Base-by-base conservation (phyloP, 148 eudicot species). In the Persicaria tinctoria region DNA sequence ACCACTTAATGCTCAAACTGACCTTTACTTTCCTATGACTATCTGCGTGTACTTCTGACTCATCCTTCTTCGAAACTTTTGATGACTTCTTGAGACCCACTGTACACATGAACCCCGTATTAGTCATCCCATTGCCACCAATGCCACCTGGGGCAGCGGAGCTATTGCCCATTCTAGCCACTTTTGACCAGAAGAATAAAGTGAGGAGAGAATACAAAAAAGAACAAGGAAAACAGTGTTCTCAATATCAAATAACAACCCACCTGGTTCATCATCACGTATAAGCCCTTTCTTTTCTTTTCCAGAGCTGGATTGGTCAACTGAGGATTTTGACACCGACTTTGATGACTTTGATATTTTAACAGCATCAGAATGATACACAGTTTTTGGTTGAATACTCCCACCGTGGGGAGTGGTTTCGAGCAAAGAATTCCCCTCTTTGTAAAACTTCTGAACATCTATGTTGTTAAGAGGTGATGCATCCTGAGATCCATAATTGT, bases 21-120 rank as follows among this genome's bases (percentile, higher is more conserved):
- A 91, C 97, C 91, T 89, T 87, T 46, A 88, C 46, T 82, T 84
- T 88, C 79, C 83, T 87, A 55, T 73, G 80, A 73, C 74, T 76
- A 70, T 74, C 82, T 69, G 73, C 71, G 73, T 27, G 74, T 60
- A 74, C 82, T 79, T 79, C 85, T 56, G 78, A 73, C 5, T 51
- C 50, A 82, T 84, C 88, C 63, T 78, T 80, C 74, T 74, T 82
- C 75, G 79, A 82, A 48, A 76, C 64, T 86, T 89, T 88, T 72
- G 89, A 60, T 62, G 88, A 84, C 84, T 89, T 93, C 78, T 81
- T 85, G 23, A 84, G 85, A 73, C 89, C 97, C 79, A 87, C 79
- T 76, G 77, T 84, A 83, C 80, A 89, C 88, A 77, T 86, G 73
- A 83, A 78, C 76, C 91, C 88, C 66, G 68, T 78, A 79, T 82